Evolutionary conservation across 2,329 filamentous ascomycete genomes (phyloP), one percentile per base, ranked within the genome.

Genomic region (Beauveria sp.): DNA sequence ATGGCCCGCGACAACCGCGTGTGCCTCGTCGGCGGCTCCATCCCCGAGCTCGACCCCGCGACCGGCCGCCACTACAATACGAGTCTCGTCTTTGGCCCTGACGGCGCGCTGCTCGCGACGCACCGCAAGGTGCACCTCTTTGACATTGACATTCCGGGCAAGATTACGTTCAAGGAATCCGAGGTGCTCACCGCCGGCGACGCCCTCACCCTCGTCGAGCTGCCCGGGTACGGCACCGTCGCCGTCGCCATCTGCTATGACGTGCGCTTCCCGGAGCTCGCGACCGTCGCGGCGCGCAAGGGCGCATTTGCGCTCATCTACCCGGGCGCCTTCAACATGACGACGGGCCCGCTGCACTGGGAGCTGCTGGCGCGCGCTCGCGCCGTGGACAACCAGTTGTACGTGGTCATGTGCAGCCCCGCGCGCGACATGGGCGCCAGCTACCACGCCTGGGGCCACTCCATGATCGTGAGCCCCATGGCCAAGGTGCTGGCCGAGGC

Each of bases 221-320:
- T 97, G 34, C 91, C 93, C 3, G 91, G 89, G 66, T 96, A 96
- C 74, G 95, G 95, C 63, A 88, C 85, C 72, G 84, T 99, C 64
- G 92, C 85, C 5, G 79, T 99, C 4, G 93, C 90, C 38, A 98
- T 99, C 72, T 99, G 95, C 82, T 99, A 99, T 77, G 95, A 99
- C 75, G 86, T 99, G 60, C 91, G 95, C 46, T 99, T 99, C 78
- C 93, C 95, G 0, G 95, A 98, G 77, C 81, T 96, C 12, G 95
- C 92, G 3, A 95, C 86, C 72, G 88, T 98, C 61, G 93, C 93
- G 0, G 91, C 93, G 22, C 83, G 95, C 38, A 86, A 86, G 66
- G 92, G 89, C n/a, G 89, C 86, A 62, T 99, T 99, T 74, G 81
- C 91, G 51, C 84, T 98, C 59, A 73, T 98, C 20, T 98, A 97